These are phyloP conservation scores for Mortierella hygrophila DNA, from an alignment of 192 early-diverging fungal species.

Conservation along the genomic window DNA sequence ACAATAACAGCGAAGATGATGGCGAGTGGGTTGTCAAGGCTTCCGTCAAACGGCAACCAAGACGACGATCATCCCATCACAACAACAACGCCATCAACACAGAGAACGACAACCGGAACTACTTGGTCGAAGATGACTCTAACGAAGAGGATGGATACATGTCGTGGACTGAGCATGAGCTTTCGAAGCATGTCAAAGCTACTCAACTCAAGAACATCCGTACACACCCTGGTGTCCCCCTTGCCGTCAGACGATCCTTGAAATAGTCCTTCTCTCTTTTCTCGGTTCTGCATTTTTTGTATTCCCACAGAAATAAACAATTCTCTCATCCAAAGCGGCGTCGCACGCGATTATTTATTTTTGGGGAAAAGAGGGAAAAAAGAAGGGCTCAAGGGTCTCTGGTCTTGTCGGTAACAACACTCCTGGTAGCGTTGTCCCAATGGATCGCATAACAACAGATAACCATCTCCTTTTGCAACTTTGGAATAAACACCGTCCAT, in stretches of 20 bases:
- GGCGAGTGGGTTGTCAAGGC: neutral
- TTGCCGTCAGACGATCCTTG: neutral
- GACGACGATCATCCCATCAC: neutral
- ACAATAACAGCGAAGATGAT: neutral
- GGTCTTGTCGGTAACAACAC: neutral
- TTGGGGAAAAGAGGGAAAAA: neutral
- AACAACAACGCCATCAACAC: neutral
- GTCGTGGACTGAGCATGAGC: conserved; percentile 47
- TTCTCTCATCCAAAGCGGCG: neutral
- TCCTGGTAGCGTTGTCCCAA: conserved; percentile 11
- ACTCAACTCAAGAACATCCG: conserved; percentile 51
- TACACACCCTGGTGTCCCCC: neutral
- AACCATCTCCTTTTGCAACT: conserved; percentile 15
- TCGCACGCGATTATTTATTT: neutral
- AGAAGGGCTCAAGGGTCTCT: neutral
- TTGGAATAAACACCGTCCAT: conserved; percentile 18
- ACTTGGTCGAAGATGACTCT: neutral
- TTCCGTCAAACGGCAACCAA: neutral
- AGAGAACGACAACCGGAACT: neutral
- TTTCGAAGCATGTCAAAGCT: conserved; percentile 36
- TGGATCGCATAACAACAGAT: conserved; percentile 30
- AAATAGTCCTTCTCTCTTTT: neutral
- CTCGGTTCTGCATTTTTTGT: neutral
- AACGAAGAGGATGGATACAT: conserved; percentile 3
- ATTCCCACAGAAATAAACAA: neutral